phyloP scores from a whole-genome alignment of 1,284 basidiomycete species.

The Farysia itapuensis region DNA sequence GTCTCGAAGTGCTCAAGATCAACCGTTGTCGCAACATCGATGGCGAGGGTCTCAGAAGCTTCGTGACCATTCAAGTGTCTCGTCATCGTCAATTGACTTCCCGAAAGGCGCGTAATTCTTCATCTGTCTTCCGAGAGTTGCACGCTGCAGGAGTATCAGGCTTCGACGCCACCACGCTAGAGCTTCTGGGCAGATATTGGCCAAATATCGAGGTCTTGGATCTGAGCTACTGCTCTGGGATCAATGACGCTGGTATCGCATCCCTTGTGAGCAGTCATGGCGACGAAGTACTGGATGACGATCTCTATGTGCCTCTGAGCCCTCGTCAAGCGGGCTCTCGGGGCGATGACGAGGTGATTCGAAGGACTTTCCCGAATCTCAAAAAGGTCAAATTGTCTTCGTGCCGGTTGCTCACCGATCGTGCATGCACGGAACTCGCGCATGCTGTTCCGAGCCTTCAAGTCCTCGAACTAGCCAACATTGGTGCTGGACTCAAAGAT shows the following conservation, averaged over 20 bases:
- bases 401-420: slow-evolving; percentile 75
- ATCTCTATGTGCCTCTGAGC: slow-evolving; percentile 16
- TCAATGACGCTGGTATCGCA: slow-evolving; percentile 75
- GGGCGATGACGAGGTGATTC: slow-evolving; percentile 15
- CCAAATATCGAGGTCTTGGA: slow-evolving; percentile 76
- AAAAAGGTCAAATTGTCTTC: slow-evolving; percentile 76
- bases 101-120: slow-evolving; percentile 18
- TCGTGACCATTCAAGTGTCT: slow-evolving; percentile 23
- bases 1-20: slow-evolving; percentile 71
- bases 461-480: slow-evolving; percentile 77
- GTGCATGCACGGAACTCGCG: slow-evolving; percentile 72
- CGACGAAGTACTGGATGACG: slow-evolving; percentile 8
- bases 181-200: slow-evolving; percentile 60
- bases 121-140: slow-evolving; percentile 59
- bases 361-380: slow-evolving; percentile 62
- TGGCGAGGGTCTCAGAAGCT: slow-evolving; percentile 65
- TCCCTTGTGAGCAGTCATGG: slow-evolving; percentile 65
- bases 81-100: slow-evolving; percentile 1
- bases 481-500: slow-evolving; percentile 64
- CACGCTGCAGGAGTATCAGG: slow-evolving; percentile 70
- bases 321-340: slow-evolving; percentile 36
- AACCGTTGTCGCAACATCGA: slow-evolving; percentile 73
- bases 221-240: slow-evolving; percentile 67
- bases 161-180: slow-evolving; percentile 68
- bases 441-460: slow-evolving; percentile 74